Evolutionary conservation across 495 filamentous ascomycete species (phyloP), one percentile per base, ranked within the genome.

Genomic region (Annulohypoxylon moriforme): DNA sequence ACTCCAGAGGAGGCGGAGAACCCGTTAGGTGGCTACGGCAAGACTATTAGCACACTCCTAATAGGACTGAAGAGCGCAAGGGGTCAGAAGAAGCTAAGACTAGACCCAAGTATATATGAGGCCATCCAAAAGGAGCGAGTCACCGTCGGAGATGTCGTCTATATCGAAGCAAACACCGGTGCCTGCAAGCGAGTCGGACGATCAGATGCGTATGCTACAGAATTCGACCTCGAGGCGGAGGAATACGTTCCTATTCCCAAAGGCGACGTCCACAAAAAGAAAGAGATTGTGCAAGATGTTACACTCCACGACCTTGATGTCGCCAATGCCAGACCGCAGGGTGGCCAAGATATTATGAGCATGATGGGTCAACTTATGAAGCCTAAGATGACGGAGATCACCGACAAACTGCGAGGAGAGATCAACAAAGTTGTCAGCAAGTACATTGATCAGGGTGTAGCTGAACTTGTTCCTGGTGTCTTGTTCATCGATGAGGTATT

Each of bases 311-410:
- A 99, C 73, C 83, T 99, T 52, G 96, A 99, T 77, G 93, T 97
- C 70, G 96, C 96, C 70, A 99, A 99, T 74, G 93, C 96, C 10
- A 86, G 95, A 64, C 96, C 96, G 11, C 88, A 97, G 84, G 95
- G 96, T 33, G 96, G 96, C 61, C 96, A 99, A 83, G 96, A 99
- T 79, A 94, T 99, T 63, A 97, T 99, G 94, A 96, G 93, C 80
- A 98, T 99, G 96, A 97, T 99, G 94, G 95, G 95, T 68, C 95
- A 98, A 77, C 84, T 99, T 69, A 97, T 97, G 92, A 98, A 97
- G 86, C 96, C 96, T 65, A 96, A 96, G 85, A 97, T 97, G 87
- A 98, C 95, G 10, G 95, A 98, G 78, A 97, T 98, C 71, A 98
- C 95, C 34, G 95, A 98, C 77, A 98, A 99, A 83, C 82, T 99